Base-by-base conservation (phyloP, 2,329 filamentous ascomycete species). In the Cladosporium velox region DNA sequence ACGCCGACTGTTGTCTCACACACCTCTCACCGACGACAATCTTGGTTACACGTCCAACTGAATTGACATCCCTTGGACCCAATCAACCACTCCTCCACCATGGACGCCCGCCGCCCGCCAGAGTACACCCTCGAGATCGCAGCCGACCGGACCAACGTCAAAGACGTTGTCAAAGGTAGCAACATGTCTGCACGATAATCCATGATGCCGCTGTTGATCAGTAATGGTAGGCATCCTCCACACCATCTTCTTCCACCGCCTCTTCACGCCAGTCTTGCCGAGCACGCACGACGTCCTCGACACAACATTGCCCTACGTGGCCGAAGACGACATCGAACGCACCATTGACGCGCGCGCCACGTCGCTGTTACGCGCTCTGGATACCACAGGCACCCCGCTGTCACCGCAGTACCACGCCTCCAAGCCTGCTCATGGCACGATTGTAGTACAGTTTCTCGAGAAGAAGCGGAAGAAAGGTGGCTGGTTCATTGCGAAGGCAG, bases 81-180 rank as follows among this genome's bases (percentile, higher is more conserved):
- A 24, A 28, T 35, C 32, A 26, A 32, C 14, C 34, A 4, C 18
- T 30, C 15, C 8, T 7, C 30, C 52, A 57, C 28, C 51, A 90
- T 90, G 88, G 88, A 90, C 73, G 83, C 83, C 78, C 85, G 86
- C 77, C 82, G 83, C 73, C 88, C 91, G 67, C 92, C 92, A 73
- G 93, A 97, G 80, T 97, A 96, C 82, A 92, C 91, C 72, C 87
- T 99, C 77, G 93, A 97, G 77, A 90, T 96, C 76, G 96, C 97
- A 78, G 91, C 93, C 67, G 95, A 98, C 80, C 91, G 92, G 61
- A 87, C 88, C 52, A 95, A 91, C 65, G 92, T 97, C 71, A 92
- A 91, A 78, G 94, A 98, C 77, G 90, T 98, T 65, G 89, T 98
- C 69, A 93, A 94, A 88, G 94, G 93, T 75, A 67, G 62, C 74